These are phyloP conservation scores for Wickerhamiella vanderwaltii DNA, from an alignment of 805 yeast species.

Conservation along the genomic window DNA sequence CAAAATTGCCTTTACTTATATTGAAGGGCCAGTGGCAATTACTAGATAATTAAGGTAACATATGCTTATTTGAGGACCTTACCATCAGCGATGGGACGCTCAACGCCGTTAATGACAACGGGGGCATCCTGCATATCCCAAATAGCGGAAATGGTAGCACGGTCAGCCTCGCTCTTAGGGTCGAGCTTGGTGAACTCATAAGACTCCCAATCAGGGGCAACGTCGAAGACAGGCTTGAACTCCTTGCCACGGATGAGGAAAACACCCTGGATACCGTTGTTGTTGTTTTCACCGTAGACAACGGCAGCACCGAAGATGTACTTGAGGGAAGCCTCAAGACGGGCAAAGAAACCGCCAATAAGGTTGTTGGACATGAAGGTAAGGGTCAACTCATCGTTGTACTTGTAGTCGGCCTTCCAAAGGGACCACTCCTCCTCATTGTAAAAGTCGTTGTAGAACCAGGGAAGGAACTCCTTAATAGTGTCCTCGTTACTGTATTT, in stretches of 20 bases:
- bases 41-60: not conserved
- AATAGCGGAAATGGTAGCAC: conserved; percentile 73
- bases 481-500: conserved; percentile 94
- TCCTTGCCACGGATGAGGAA: conserved; percentile 95
- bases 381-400: conserved; percentile 93
- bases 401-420: conserved; percentile 92
- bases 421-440: conserved; percentile 88
- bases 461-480: conserved; percentile 85
- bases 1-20: too few species aligned
- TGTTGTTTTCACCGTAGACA: conserved; percentile 97
- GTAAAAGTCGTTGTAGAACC: conserved; percentile 89
- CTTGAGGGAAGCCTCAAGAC: conserved; percentile 83
- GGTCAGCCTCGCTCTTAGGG: conserved; percentile 60
- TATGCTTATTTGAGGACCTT: conserved; percentile 79
- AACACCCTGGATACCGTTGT: conserved; percentile 94
- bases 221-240: conserved; percentile 79
- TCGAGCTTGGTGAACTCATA: conserved; percentile 76
- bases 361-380: conserved; percentile 98
- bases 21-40: not conserved
- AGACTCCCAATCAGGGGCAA: conserved; percentile 99
- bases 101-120: conserved; percentile 61
- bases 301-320: conserved; percentile 88
- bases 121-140: conserved; percentile 97
- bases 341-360: conserved; percentile 95
- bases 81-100: conserved; percentile 89